phyloP scores from a whole-genome alignment of 1,284 basidiomycete species.

The Microbotryum lychnidis-dioicae region DNA sequence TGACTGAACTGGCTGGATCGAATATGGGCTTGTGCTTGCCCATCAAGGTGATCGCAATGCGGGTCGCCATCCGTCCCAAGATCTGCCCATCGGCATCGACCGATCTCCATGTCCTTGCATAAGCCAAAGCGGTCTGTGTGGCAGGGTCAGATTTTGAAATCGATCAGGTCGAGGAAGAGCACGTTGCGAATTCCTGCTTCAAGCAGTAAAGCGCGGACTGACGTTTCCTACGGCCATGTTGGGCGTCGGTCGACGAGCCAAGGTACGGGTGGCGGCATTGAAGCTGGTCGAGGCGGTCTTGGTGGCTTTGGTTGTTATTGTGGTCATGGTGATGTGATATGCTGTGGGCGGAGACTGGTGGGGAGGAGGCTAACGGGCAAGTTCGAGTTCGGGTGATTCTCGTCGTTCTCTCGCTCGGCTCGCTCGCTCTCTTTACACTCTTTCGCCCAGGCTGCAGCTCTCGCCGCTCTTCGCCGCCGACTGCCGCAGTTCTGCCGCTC shows the following conservation, averaged over 20 bases:
- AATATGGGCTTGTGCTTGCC: constrained; percentile 99
- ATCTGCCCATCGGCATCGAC: constrained; percentile 83
- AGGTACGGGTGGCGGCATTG: background rate
- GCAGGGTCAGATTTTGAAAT: background rate
- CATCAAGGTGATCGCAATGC: constrained; percentile 92
- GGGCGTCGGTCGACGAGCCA: background rate
- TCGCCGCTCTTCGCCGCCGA: too few species aligned
- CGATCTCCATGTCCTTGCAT: constrained; percentile 90
- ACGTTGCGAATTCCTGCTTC: background rate
- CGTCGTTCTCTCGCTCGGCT: too few species aligned
- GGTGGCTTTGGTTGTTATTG: background rate
- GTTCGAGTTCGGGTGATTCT: too few species aligned
- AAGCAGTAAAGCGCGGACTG: constrained; percentile 10
- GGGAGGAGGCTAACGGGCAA: too few species aligned
- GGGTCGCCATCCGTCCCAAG: constrained; percentile 83
- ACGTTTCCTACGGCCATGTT: constrained; percentile 35
- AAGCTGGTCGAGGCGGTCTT: background rate
- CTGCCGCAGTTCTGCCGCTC: too few species aligned
- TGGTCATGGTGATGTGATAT: too few species aligned
- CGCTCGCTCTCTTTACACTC: too few species aligned
- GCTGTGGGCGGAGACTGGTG: too few species aligned
- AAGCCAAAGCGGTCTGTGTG: constrained; percentile 78
- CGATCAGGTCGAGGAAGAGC: background rate
- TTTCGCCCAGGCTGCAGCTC: too few species aligned
- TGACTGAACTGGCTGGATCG: constrained; percentile 63